Conservation (phyloP, 1,139 yeast genomes). For the Hyphopichia buzzinii region DNA sequence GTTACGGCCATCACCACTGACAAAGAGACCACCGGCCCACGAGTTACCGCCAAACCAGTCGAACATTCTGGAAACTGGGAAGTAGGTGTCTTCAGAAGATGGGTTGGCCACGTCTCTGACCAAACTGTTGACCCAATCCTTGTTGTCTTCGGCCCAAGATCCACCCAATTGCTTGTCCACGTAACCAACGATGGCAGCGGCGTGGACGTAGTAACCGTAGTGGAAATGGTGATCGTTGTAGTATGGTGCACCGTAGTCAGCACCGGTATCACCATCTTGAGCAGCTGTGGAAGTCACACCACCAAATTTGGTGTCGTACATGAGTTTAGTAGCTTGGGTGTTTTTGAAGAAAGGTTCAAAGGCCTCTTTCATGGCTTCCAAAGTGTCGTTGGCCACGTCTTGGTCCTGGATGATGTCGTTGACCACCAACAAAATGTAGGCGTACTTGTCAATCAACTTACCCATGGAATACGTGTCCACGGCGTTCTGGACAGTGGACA, state of each 20-base stretch:
- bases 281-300: constrained; percentile 57
- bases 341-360: constrained; percentile 42
- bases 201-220: constrained; percentile 73
- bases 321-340: constrained; percentile 47
- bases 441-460: constrained; percentile 72
- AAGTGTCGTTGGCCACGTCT: constrained; percentile 38
- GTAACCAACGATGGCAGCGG: constrained; percentile 72
- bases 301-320: constrained; percentile 56
- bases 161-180: constrained; percentile 61
- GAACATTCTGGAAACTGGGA: constrained; percentile 76
- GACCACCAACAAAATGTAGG: constrained; percentile 59
- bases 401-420: constrained; percentile 50
- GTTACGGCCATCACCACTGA: constrained; percentile 71
- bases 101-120: constrained; percentile 82
- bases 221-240: constrained; percentile 79
- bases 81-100: constrained; percentile 53
- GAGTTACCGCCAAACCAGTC: constrained; percentile 85
- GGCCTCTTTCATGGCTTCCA: constrained; percentile 44
- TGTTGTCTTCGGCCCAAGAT: constrained; percentile 63
- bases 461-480: constrained; percentile 66
- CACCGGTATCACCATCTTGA: constrained; percentile 34
- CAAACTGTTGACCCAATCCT: constrained; percentile 63
- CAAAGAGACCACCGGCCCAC: constrained; percentile 78
- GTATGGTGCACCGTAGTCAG: constrained; percentile 51
- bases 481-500: constrained; percentile 44